These are phyloP conservation scores for Clavaria fumosa DNA, from an alignment of 768 basidiomycete genomes.

Conservation along the genomic window DNA sequence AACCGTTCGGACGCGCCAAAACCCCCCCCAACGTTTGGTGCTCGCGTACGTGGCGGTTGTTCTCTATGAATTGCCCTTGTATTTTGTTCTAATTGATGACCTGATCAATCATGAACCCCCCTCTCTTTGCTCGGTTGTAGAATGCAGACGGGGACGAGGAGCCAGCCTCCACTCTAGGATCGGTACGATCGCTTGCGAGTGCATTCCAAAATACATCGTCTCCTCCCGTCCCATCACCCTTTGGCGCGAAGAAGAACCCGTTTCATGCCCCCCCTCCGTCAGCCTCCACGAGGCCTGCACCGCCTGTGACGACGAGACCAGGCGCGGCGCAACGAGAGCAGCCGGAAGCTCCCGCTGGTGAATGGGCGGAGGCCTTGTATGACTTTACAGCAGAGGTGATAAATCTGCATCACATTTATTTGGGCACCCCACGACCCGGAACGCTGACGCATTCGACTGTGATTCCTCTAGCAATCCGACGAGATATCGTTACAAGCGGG, in stretches of 20 bases:
- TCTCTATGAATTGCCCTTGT: too few relatives aligned
- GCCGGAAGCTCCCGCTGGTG: slow-evolving; percentile 30
- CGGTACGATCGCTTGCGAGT: too few relatives aligned
- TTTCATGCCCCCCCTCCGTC: slow-evolving; percentile 14
- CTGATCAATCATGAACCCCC: too few relatives aligned
- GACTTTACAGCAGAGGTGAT: slow-evolving; percentile 57
- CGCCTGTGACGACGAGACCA: slow-evolving; percentile 13
- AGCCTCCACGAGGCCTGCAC: slow-evolving; percentile 15
- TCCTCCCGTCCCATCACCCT: slow-evolving; percentile 18
- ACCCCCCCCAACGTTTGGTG: too few relatives aligned
- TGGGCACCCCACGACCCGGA: not conserved
- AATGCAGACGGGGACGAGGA: too few relatives aligned
- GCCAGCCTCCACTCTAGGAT: too few relatives aligned
- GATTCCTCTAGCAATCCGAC: slow-evolving; percentile 38
- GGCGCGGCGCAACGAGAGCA: slow-evolving; percentile 19
- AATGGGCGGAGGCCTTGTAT: slow-evolving; percentile 70
- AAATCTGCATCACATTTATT: not conserved
- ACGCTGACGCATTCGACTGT: not conserved
- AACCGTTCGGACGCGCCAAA: too few relatives aligned
- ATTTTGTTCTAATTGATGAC: too few relatives aligned
- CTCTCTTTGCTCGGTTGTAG: too few relatives aligned
- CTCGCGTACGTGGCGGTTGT: too few relatives aligned
- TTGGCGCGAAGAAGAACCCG: slow-evolving; percentile 22
- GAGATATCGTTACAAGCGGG: slow-evolving; percentile 47
- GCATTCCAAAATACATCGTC: too few relatives aligned